Evolutionary conservation across 768 basidiomycete species (phyloP).

Genomic region (Mycena capillaripes): DNA sequence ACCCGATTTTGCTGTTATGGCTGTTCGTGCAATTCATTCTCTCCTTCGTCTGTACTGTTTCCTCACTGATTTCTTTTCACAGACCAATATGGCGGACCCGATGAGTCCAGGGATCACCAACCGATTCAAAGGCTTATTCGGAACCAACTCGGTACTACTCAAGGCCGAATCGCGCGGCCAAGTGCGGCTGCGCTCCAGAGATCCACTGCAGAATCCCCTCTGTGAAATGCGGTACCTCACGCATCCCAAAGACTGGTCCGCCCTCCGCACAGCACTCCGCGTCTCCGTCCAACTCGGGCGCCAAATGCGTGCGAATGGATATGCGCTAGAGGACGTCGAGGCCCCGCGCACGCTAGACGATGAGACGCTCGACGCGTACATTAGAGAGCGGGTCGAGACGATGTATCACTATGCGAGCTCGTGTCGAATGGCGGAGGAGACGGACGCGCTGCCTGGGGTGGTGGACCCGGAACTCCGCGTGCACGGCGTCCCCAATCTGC

Average conservation of each 20-base stretch:
- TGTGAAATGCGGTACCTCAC: conserved; percentile 20
- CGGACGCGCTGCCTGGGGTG: conserved; percentile 52
- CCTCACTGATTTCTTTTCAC: conserved; percentile 22
- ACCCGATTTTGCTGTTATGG: conserved; percentile 27
- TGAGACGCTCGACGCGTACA: conserved; percentile 53
- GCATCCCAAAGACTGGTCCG: background rate
- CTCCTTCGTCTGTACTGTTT: background rate
- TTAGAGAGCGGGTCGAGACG: conserved; percentile 58
- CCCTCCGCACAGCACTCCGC: conserved; percentile 15
- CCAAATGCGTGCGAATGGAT: conserved; percentile 18
- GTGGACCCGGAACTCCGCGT: conserved; percentile 59
- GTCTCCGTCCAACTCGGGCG: background rate
- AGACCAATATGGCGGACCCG: too few relatives aligned
- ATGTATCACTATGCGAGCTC: conserved; percentile 61
- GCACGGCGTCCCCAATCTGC: conserved; percentile 57
- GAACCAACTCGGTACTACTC: conserved; percentile 6
- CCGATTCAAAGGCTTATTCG: conserved; percentile 17
- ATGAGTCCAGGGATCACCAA: background rate
- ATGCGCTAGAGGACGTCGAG: background rate
- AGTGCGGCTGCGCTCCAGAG: background rate
- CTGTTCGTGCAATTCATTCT: background rate
- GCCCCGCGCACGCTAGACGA: conserved; percentile 39
- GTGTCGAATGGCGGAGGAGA: conserved; percentile 60
- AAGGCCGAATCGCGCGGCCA: conserved; percentile 1
- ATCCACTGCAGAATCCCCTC: background rate